Evolutionary conservation across 2,329 filamentous ascomycete genomes (phyloP), one percentile per base, ranked within the genome.

Genomic region (Zymoseptoria brevis): DNA sequence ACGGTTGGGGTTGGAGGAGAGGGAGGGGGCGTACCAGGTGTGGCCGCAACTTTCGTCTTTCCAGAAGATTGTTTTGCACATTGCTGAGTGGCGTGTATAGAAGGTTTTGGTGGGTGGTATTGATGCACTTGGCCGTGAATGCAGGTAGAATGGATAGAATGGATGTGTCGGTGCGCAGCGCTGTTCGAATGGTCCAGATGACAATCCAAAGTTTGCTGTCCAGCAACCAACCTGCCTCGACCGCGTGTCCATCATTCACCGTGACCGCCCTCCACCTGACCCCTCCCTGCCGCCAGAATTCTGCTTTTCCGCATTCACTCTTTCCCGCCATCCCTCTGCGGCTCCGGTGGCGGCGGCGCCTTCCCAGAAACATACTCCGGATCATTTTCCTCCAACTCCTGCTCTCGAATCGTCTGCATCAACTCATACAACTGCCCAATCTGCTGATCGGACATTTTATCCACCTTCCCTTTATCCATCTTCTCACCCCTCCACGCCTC

Each of bases 361-460:
- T 26, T 29, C 7, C 51, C 51, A 8, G 3, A 5, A 52, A 51
- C 51, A 55, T 69, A 69, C 50, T 70, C 68, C 21, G 66, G 66
- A 58, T 80, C 79, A 57, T 76, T 77, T 24, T 29, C 51, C 55
- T 79, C 79, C 21, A 76, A 68, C 9, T 79, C 79, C 61, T 77
- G 75, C 65, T 81, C 80, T 60, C 79, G 77, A 57, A 96, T 95
- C 1, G 89, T 84, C 73, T 88, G 83, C 90, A 96, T 95, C 58
- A 99, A 79, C 72, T 97, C 93, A 71, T 96, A 96, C 66, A 99
- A 77, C 74, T 99, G 94, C 1, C 87, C 89, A 56, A 97, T 79
- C 76, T 99, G 94, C 73, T 97, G 88, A 72, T 97, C 92, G 73
- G 89, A 97, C 90, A 97, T 89, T 75, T 96, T 96, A 61, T 90